phyloP scores from a whole-genome alignment of 1,284 basidiomycete genomes.

The Cutaneotrichosporon cavernicola region DNA sequence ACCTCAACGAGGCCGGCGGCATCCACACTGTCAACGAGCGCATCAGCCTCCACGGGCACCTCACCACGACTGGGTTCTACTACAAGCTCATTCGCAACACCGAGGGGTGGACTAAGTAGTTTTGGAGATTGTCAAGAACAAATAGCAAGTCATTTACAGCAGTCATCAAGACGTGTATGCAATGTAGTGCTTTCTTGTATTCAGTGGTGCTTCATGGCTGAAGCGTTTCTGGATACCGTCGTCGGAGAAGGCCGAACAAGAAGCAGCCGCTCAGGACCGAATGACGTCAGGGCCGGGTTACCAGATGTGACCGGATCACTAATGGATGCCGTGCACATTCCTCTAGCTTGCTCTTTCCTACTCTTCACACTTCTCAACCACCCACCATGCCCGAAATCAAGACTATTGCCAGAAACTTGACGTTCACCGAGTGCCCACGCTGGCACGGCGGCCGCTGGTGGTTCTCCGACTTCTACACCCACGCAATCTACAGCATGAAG shows the following conservation, averaged over 20 bases:
- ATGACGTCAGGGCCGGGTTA: no score
- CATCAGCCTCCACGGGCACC: conserved; percentile 51
- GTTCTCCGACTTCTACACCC: conserved; percentile 19
- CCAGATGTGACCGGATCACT: no score
- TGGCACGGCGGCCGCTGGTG: conserved; percentile 18
- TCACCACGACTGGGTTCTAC: conserved; percentile 56
- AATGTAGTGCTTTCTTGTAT: no score
- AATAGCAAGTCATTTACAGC: background rate
- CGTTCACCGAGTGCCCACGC: conserved; percentile 18
- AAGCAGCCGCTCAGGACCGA: no score
- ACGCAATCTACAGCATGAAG: conserved; percentile 13
- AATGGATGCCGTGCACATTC: no score
- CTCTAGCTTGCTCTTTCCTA: background rate
- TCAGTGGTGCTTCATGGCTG: no score
- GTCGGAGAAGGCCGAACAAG: no score
- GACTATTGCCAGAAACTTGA: conserved; percentile 6
- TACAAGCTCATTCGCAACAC: conserved; percentile 57
- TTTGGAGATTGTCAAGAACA: background rate
- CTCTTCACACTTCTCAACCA: background rate
- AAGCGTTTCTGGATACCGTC: no score
- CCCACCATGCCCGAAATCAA: conserved; percentile 5
- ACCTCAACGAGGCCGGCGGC: conserved; percentile 44
- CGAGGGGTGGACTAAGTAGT: conserved; percentile 41
- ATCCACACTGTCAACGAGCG: conserved; percentile 58
- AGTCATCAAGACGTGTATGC: background rate